Conservation (phyloP, 306 rosid species). For the Vigna trinervia region DNA sequence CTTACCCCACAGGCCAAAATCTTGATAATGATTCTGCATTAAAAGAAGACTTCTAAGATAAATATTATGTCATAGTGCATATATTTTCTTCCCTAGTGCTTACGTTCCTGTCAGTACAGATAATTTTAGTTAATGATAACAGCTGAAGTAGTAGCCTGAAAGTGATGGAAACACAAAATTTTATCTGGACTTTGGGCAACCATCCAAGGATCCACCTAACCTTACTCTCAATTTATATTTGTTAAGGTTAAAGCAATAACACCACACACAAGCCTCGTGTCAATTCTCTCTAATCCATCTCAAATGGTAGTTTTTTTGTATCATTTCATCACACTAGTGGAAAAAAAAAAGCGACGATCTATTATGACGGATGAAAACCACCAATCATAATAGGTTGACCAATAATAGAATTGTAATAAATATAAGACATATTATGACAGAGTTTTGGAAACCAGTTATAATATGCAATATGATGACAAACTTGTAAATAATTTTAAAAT, state of each 20-base stretch:
- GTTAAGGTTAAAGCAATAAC: conserved; percentile 24
- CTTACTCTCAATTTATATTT: conserved; percentile 40
- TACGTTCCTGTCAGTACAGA: conserved; percentile 36
- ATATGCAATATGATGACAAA: too few species aligned
- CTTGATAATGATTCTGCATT: conserved; percentile 37
- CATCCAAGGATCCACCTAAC: conserved; percentile 44
- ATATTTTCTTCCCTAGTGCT: conserved; percentile 35
- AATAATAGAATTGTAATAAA: too few species aligned
- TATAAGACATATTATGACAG: too few species aligned
- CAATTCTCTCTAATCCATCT: conserved; percentile 19
- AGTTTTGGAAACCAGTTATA: too few species aligned
- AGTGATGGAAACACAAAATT: conserved; percentile 47
- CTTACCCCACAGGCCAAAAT: conserved; percentile 31
- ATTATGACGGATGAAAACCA: too few species aligned
- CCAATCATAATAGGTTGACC: too few species aligned
- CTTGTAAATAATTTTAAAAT: too few species aligned
- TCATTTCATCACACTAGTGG: not conserved
- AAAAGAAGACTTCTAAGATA: conserved; percentile 16
- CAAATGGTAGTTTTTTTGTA: conserved; percentile 48
- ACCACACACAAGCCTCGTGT: conserved; percentile 35
- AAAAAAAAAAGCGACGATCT: too few species aligned
- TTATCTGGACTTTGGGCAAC: conserved; percentile 30
- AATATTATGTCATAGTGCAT: not conserved
- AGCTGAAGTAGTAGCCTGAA: conserved; percentile 45
- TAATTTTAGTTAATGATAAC: conserved; percentile 31